Conservation (phyloP, 2,329 filamentous ascomycete genomes). For the Colletotrichum neosansevieriae region DNA sequence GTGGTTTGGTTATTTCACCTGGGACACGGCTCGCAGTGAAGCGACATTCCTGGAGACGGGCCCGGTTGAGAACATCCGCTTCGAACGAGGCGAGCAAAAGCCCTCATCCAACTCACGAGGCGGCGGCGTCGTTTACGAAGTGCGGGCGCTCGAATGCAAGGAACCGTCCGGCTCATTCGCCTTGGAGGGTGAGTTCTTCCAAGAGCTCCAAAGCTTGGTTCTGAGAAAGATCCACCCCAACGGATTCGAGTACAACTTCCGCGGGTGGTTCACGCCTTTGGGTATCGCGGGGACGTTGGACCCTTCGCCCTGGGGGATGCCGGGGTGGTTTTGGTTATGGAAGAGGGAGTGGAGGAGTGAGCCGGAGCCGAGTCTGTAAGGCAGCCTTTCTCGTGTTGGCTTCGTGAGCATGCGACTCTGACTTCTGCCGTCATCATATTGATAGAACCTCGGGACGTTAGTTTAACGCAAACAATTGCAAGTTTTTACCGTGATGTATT, state of each 20-base stretch:
- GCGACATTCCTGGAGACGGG: not conserved
- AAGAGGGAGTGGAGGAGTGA: slow-evolving; percentile 11
- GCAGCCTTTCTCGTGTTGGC: too few relatives aligned
- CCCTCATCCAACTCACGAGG: too few relatives aligned
- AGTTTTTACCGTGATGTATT: too few relatives aligned
- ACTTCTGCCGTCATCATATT: too few relatives aligned
- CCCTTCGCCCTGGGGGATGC: not conserved
- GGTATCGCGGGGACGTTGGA: not conserved
- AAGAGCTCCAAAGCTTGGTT: not conserved
- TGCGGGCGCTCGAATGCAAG: not conserved
- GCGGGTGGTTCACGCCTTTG: slow-evolving; percentile 8
- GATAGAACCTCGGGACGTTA: too few relatives aligned
- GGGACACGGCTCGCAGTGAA: not conserved
- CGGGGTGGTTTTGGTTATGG: slow-evolving; percentile 20
- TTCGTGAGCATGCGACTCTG: too few relatives aligned
- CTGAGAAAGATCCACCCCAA: not conserved
- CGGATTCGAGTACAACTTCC: not conserved
- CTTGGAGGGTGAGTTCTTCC: not conserved
- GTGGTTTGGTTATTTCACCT: slow-evolving; percentile 3
- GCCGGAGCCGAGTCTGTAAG: too few relatives aligned
- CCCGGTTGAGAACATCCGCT: not conserved
- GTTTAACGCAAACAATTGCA: too few relatives aligned
- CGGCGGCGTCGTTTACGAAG: not conserved
- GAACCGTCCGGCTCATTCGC: not conserved
- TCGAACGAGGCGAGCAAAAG: not conserved